Evolutionary conservation across 2,329 filamentous ascomycete genomes (phyloP).

Genomic region (Calonectria crousiana): DNA sequence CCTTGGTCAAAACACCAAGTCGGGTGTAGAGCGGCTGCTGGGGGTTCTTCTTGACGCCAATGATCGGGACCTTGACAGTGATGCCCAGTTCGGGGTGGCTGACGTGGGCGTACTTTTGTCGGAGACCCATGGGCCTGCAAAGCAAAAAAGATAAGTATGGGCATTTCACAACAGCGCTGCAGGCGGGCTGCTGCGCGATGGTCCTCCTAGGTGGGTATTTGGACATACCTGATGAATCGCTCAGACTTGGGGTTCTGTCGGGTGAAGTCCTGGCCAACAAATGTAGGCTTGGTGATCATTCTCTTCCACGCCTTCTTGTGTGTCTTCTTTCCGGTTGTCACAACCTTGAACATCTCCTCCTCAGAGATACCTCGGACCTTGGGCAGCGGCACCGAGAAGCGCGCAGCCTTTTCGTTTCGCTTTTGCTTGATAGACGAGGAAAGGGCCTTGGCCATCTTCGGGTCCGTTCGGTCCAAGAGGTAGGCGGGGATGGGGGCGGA

Average conservation of each 20-base stretch:
- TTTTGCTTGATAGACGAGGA: constrained; percentile 95
- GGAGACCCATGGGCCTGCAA: constrained; percentile 59
- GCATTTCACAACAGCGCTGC: too few relatives aligned
- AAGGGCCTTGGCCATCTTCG: constrained; percentile 74
- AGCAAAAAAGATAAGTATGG: neutral
- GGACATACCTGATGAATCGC: constrained; percentile 56
- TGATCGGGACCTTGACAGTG: constrained; percentile 87
- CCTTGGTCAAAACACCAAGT: constrained; percentile 88
- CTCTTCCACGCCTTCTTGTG: constrained; percentile 85
- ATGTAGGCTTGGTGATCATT: constrained; percentile 72
- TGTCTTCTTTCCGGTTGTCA: constrained; percentile 96
- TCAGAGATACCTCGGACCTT: constrained; percentile 93
- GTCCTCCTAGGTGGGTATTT: too few relatives aligned
- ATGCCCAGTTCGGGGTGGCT: constrained; percentile 84
- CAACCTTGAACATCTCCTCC: constrained; percentile 97
- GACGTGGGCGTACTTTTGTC: constrained; percentile 66
- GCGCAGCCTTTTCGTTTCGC: constrained; percentile 91
- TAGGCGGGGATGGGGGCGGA: constrained; percentile 90
- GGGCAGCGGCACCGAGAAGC: constrained; percentile 91
- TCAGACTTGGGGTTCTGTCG: constrained; percentile 85
- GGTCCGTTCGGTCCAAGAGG: constrained; percentile 84
- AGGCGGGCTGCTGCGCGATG: too few relatives aligned
- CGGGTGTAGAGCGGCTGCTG: constrained; percentile 94
- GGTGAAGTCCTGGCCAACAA: constrained; percentile 93
- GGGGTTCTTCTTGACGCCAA: constrained; percentile 75